Base-by-base conservation (phyloP, 1,139 yeast genomes). In the Suhomyces yuchorum region DNA sequence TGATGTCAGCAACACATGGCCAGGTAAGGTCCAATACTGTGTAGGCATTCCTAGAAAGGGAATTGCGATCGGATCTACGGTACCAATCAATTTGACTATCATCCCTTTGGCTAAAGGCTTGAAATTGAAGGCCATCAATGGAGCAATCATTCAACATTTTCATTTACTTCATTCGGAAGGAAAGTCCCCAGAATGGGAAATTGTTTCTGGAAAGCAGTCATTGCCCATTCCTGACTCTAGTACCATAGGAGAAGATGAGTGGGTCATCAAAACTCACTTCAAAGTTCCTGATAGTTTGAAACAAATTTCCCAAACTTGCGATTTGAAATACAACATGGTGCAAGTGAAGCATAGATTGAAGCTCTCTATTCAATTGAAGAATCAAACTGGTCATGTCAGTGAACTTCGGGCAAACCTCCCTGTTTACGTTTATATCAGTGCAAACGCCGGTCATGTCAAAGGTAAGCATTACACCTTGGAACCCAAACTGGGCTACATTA, bases 341-440 rank as follows among this genome's bases (percentile, higher is more conserved):
- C 77, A 73, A 50, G 85, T 84, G 6, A 77, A 81, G 49, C 92
- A 86, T 62, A 75, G 85, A 55, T 60, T 86, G 40, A 77, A 85
- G 50, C 67, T 85, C 18, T 74, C 75, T 3, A 75, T 85, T 22
- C 80, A 79, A 46, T 63, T 86, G 40, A 69, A 77, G 24, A 85
- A 85, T 58, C 71, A 80, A 2, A 82, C 78, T 51, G 88, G 89
- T 1, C 87, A 83, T 58, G 71, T 79, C 6, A 82, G 87, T 50
- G 92, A 86, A 63, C 66, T 85, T 26, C 68, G 89, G 40, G 88
- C 91, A 2, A 82, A 85, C 40, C 65, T 86, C 43, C 91, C 92
- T 0, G 71, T 86, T 2, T 72, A 70, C 34, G 62, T 86, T 7
- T 86, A 82, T 58, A 70, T 83, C 8, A 80, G 84, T 44, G 80